phyloP scores from a whole-genome alignment of 1,284 basidiomycete species.

The Athelia sp. region DNA sequence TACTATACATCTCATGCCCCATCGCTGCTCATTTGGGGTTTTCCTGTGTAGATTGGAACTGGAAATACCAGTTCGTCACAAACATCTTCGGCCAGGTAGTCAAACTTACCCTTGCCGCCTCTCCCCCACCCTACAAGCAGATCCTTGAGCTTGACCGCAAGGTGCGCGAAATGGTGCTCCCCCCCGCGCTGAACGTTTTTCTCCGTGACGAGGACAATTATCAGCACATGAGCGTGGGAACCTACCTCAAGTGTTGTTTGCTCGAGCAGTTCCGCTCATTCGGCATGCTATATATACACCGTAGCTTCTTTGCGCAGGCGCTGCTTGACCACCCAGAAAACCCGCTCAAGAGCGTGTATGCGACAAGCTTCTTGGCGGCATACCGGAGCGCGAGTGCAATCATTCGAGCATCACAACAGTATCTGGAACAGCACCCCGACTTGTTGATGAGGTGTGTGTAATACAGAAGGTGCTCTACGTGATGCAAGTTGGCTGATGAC shows the following conservation, averaged over 20 bases:
- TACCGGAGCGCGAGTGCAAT: slow-evolving; percentile 1
- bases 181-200: slow-evolving; percentile 35
- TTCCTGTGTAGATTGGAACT: slow-evolving; percentile 36
- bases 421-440: neutral
- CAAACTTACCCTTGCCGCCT: slow-evolving; percentile 37
- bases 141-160: slow-evolving; percentile 40
- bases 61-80: slow-evolving; percentile 38
- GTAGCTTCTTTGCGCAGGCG: slow-evolving; percentile 5
- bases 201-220: slow-evolving; percentile 26
- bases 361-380: slow-evolving; percentile 2
- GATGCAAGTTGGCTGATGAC: too few species aligned
- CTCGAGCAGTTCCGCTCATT: neutral
- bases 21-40: too few species aligned
- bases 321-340: slow-evolving; percentile 2
- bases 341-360: slow-evolving; percentile 2
- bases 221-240: neutral
- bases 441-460: neutral
- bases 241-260: neutral
- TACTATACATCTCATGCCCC: neutral
- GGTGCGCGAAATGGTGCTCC: slow-evolving; percentile 32
- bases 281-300: slow-evolving; percentile 1
- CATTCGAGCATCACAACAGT: neutral
- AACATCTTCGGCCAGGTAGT: slow-evolving; percentile 40
- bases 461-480: neutral
- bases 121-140: slow-evolving; percentile 35